A percentile compares a stretch with the other conserved stretches of the same genome.
Evolutionary conservation across 2,329 filamentous ascomycete species (phyloP).

Genomic region (Colletotrichum truncatum): DNA sequence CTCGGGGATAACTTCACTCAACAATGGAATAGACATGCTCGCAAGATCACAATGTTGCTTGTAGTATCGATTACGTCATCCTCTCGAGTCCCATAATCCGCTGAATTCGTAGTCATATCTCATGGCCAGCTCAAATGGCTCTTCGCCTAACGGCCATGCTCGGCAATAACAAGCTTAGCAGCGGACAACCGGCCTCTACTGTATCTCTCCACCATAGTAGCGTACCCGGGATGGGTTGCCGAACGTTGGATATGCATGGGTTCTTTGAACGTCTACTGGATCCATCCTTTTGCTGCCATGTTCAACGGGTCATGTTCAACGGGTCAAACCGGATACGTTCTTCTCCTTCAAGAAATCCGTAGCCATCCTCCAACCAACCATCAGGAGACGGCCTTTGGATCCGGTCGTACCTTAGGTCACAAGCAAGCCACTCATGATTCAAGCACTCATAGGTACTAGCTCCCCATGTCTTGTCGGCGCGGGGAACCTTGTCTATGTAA

Average conservation of each 20-base stretch:
- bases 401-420: not conserved
- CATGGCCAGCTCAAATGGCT: not conserved
- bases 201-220: no score
- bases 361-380: not conserved
- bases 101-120: not conserved
- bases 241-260: not conserved
- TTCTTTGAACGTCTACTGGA: not conserved
- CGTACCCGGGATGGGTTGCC: not conserved
- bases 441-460: not conserved
- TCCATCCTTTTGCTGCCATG: not conserved
- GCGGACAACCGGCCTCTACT: no score
- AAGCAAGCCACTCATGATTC: not conserved
- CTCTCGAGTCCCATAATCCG: no score
- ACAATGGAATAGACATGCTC: no score
- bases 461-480: not conserved
- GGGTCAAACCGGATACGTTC: not conserved
- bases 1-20: no score
- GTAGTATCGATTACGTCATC: no score
- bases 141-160: not conserved
- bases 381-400: not conserved
- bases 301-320: no score
- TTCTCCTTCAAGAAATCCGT: conserved; percentile 3
- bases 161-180: not conserved
- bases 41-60: no score
- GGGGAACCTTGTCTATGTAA: conserved; percentile 1